Evolutionary conservation across 495 filamentous ascomycete genomes (phyloP), one percentile per base, ranked within the genome.

Genomic region (Trichoderma orchidacearum): DNA sequence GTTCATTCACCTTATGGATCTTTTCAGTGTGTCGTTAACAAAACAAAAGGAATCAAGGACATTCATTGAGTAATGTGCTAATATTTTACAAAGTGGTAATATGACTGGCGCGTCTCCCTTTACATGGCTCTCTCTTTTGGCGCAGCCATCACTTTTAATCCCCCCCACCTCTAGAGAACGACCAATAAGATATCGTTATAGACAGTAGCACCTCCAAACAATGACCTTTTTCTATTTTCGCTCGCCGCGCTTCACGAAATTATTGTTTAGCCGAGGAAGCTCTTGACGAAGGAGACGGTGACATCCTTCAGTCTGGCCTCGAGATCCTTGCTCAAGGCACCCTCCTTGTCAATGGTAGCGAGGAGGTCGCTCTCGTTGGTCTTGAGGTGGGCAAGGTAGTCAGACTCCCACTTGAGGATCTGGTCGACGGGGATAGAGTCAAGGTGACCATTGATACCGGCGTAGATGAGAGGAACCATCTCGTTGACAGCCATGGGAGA

Each of bases 401-500:
- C 94, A 66, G 85, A 62, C 79, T 98, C 93, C 87, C 93, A 96
- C 65, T 78, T 71, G 58, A 90, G 83, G 68, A 96, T 85, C 82
- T 87, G 91, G 77, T 61, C 71, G 63, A 95, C 91, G 58, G 91
- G 91, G 62, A 96, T 81, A 61, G 62, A 71, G 78, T 96, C 91
- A 60, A 96, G 85, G 76, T 80, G 78, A 77, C 93, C 93, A 74
- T 98, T 98, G 75, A 98, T 89, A 91, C 93, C 93, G 65, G 93
- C 93, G 78, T 85, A 98, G 80, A 98, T 97, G 60, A 98, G 85
- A 61, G 93, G 93, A 78, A 98, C 93, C 90, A 97, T 96, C 77
- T 97, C 93, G 80, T 91, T 88, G 64, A 97, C 93, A 65, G 89
- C 87, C 93, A 97, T 97, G 65, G 93, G 93, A 34, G 84, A 85